Evolutionary conservation across 2,329 filamentous ascomycete genomes (phyloP).

Genomic region (Fusarium virguliforme): DNA sequence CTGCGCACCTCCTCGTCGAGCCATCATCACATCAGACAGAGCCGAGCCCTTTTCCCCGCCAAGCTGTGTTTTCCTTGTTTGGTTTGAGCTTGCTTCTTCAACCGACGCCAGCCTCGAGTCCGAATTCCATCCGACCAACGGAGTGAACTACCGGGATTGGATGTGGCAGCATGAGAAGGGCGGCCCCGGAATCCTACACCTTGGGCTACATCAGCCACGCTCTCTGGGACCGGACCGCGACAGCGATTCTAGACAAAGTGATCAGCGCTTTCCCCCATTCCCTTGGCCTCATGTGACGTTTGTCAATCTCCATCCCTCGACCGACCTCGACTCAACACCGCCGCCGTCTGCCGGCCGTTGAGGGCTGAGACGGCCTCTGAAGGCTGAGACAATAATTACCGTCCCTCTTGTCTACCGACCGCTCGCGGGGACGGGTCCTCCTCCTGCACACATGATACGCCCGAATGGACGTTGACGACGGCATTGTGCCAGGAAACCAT

Average conservation of each 20-base stretch:
- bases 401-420: conserved; percentile 7
- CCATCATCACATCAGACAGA: conserved; percentile 1
- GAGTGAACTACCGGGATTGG: neutral
- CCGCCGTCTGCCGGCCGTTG: conserved; percentile 24
- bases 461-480: neutral
- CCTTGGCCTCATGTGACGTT: conserved; percentile 45
- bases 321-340: conserved; percentile 11
- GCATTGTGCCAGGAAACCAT: neutral
- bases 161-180: conserved; percentile 19
- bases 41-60: conserved; percentile 15
- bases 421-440: conserved; percentile 20
- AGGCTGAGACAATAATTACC: conserved; percentile 33
- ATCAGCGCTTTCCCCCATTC: conserved; percentile 39
- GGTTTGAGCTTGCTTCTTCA: conserved; percentile 15
- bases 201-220: conserved; percentile 22
- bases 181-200: conserved; percentile 4
- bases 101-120: conserved; percentile 1
- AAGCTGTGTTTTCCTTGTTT: conserved; percentile 8
- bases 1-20: conserved; percentile 32
- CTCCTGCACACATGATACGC: conserved; percentile 2
- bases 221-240: neutral
- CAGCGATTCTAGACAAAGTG: conserved; percentile 41
- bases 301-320: conserved; percentile 26
- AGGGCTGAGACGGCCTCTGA: conserved; percentile 15
- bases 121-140: neutral